Evolutionary conservation across 2,329 filamentous ascomycete species (phyloP).

Genomic region (Geosmithia morbida): DNA sequence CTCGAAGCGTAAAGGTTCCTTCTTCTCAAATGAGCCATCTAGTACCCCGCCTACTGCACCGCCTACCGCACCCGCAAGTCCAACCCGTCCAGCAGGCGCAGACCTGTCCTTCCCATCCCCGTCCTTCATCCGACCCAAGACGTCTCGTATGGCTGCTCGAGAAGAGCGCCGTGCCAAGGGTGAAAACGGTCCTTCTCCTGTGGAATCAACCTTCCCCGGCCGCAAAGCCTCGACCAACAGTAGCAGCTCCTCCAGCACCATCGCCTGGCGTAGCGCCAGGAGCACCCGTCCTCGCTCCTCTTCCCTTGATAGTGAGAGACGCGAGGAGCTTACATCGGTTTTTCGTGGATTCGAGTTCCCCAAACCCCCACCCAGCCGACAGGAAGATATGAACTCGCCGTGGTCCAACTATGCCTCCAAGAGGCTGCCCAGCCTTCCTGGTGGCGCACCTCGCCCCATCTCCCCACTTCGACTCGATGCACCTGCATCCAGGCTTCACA

Average conservation of each 20-base stretch:
- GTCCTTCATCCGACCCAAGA: constrained; percentile 41
- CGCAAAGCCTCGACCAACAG: constrained; percentile 1
- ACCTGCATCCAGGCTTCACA: constrained; percentile 12
- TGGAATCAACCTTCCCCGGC: not conserved
- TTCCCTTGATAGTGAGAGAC: constrained; percentile 9
- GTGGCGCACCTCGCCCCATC: constrained; percentile 10
- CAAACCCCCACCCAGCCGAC: constrained; percentile 13
- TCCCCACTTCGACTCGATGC: constrained; percentile 10
- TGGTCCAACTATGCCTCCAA: constrained; percentile 9
- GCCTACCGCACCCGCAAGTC: constrained; percentile 9
- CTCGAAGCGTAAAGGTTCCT: constrained; percentile 21
- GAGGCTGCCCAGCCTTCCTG: constrained; percentile 8
- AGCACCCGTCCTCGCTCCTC: constrained; percentile 11
- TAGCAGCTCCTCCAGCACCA: constrained; percentile 1
- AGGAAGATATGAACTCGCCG: not conserved
- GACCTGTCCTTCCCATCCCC: constrained; percentile 31
- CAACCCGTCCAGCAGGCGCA: constrained; percentile 7
- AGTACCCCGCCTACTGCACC: constrained; percentile 1
- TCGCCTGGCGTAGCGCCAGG: constrained; percentile 4
- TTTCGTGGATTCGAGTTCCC: constrained; percentile 23
- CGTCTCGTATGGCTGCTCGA: constrained; percentile 40
- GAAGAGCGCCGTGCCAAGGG: constrained; percentile 24
- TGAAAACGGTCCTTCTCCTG: constrained; percentile 1
- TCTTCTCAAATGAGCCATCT: constrained; percentile 7
- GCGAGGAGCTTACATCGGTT: constrained; percentile 11